Percentiles rank a stretch among this genome's conserved stretches.
These are phyloP conservation scores for Laburnicola sp. DNA, from an alignment of 2,329 filamentous ascomycete species.

Conservation along the genomic window DNA sequence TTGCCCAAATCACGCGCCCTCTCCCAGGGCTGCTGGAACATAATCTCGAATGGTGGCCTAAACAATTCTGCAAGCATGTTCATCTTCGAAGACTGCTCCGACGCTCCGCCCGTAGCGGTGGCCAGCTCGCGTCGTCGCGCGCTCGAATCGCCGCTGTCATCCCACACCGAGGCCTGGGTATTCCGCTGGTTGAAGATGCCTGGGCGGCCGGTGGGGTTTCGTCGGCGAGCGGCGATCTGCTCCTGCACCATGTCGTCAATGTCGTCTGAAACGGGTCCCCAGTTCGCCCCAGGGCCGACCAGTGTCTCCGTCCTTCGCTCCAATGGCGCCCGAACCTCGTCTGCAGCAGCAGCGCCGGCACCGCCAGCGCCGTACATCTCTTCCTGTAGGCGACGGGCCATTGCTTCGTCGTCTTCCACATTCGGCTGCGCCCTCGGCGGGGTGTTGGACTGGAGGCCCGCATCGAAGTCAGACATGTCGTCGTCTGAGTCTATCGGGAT, in stretches of 20 bases:
- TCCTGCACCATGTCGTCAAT: slow-evolving; percentile 66
- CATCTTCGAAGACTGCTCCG: slow-evolving; percentile 68
- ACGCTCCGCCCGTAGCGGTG: slow-evolving; percentile 66
- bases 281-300: slow-evolving; percentile 69
- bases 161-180: slow-evolving; percentile 60
- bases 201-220: slow-evolving; percentile 42
- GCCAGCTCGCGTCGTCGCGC: slow-evolving; percentile 59
- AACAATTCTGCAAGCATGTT: slow-evolving; percentile 87
- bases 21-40: slow-evolving; percentile 79
- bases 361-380: slow-evolving; percentile 74
- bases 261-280: slow-evolving; percentile 51
- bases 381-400: slow-evolving; percentile 88
- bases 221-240: slow-evolving; percentile 59
- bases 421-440: slow-evolving; percentile 26
- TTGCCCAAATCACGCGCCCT: slow-evolving; percentile 83
- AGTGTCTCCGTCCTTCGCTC: slow-evolving; percentile 89
- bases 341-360: slow-evolving; percentile 42
- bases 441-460: slow-evolving; percentile 35
- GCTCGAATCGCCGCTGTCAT: slow-evolving; percentile 53
- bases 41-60: slow-evolving; percentile 87
- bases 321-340: slow-evolving; percentile 86
- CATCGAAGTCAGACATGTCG: slow-evolving; percentile 59
- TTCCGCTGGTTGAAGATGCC: slow-evolving; percentile 73
- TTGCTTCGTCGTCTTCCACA: slow-evolving; percentile 87
- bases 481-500: slow-evolving; percentile 80